These are phyloP conservation scores for Hypomontagnella monticulosa DNA, from an alignment of 495 filamentous ascomycete genomes.

Conservation along the genomic window DNA sequence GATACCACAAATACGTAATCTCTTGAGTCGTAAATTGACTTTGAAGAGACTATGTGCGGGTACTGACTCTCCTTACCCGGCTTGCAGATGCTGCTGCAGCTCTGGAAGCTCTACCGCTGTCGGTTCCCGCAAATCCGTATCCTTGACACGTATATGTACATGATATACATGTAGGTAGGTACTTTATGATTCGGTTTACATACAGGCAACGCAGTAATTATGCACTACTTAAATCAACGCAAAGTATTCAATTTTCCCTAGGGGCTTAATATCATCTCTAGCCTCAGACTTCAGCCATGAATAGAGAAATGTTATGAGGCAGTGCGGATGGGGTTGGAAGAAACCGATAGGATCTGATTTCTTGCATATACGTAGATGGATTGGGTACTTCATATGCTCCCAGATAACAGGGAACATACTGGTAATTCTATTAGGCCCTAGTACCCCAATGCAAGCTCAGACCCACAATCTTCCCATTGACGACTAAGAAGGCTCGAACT, in stretches of 20 bases:
- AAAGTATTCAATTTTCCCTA: too few relatives aligned
- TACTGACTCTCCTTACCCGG: constrained; percentile 18
- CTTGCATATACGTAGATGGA: not conserved
- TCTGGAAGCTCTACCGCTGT: constrained; percentile 16
- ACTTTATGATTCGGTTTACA: constrained; percentile 6
- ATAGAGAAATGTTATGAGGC: not conserved
- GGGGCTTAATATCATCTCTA: too few relatives aligned
- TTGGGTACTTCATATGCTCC: not conserved
- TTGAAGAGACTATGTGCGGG: not conserved
- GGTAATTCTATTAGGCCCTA: constrained; percentile 20
- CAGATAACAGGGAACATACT: not conserved
- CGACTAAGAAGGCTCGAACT: not conserved
- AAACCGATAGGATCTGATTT: constrained; percentile 14
- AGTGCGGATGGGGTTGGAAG: constrained; percentile 8
- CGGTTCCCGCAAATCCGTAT: constrained; percentile 8
- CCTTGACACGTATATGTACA: constrained; percentile 5
- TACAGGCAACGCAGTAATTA: not conserved
- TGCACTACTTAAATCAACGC: too few relatives aligned
- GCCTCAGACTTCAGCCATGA: not conserved
- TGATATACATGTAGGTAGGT: too few relatives aligned
- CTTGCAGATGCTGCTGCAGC: constrained; percentile 19
- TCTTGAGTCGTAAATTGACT: constrained; percentile 7
- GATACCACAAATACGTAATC: constrained; percentile 15
- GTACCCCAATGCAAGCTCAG: not conserved
- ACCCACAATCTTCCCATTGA: constrained; percentile 1